Evolutionary conservation across 768 basidiomycete species (phyloP).

Genomic region (Hericium erinaceus): DNA sequence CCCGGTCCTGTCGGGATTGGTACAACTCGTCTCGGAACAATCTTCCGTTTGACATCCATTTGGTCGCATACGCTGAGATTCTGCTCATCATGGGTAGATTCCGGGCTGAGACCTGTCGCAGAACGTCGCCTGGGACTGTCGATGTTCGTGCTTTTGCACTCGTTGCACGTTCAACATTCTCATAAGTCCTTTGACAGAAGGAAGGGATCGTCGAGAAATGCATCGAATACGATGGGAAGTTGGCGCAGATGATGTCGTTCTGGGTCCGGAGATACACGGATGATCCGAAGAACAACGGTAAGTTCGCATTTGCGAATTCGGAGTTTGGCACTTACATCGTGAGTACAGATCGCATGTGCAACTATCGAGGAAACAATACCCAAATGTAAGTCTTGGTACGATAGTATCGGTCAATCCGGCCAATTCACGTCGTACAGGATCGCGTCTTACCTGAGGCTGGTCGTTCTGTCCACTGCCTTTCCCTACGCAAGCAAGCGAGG

Average conservation of each 20-base stretch:
- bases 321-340: background rate
- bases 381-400: background rate
- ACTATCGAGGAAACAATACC: background rate
- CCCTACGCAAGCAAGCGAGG: constrained; percentile 5
- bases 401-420: background rate
- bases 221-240: background rate
- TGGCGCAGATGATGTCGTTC: background rate
- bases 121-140: background rate
- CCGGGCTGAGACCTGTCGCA: background rate
- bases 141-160: background rate
- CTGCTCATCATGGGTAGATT: background rate
- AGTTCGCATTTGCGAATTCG: background rate
- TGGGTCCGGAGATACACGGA: background rate
- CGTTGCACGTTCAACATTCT: background rate
- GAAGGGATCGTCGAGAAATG: background rate
- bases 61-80: background rate
- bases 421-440: background rate
- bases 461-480: constrained; percentile 8
- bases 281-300: background rate
- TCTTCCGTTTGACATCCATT: constrained; percentile 16
- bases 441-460: constrained; percentile 5
- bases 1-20: constrained; percentile 67
- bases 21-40: constrained; percentile 62
- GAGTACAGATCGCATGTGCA: background rate
- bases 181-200: background rate